Percentiles rank a stretch among this genome's conserved stretches.
These are phyloP conservation scores for Sclerotinia nivalis DNA, from an alignment of 2,329 filamentous ascomycete genomes.

Conservation along the genomic window DNA sequence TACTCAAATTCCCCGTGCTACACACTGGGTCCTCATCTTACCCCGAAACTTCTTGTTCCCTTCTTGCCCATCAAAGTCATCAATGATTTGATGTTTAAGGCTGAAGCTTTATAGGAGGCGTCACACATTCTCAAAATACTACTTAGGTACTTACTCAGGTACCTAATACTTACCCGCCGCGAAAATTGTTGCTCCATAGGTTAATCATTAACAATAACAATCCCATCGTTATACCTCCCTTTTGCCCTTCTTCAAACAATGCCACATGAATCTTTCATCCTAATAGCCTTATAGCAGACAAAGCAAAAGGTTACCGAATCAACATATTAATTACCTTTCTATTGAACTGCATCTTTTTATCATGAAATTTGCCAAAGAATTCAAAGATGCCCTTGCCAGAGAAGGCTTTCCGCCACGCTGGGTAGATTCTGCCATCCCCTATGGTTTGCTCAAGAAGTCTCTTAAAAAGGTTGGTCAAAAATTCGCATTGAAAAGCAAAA, in stretches of 20 bases:
- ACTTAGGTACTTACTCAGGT: neutral
- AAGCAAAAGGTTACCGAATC: neutral
- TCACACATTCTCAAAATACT: neutral
- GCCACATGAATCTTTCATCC: neutral
- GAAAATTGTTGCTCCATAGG: neutral
- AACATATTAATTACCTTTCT: neutral
- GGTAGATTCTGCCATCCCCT: slow-evolving; percentile 76
- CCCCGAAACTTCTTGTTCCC: neutral
- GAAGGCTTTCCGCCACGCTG: slow-evolving; percentile 75
- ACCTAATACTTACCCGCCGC: neutral
- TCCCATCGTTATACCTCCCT: neutral
- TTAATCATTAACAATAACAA: neutral
- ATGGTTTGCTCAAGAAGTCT: slow-evolving; percentile 83
- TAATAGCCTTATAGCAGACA: slow-evolving; percentile 12
- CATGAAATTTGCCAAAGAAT: slow-evolving; percentile 89
- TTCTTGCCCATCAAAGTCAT: neutral
- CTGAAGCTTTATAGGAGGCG: neutral
- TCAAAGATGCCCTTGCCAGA: slow-evolving; percentile 66
- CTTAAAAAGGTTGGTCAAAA: slow-evolving; percentile 70
- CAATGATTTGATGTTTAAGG: neutral
- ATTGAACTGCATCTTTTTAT: slow-evolving; percentile 4
- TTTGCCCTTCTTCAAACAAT: slow-evolving; percentile 1
- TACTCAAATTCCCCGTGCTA: neutral
- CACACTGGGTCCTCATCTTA: neutral
- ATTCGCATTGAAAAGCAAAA: neutral